Percentiles rank a stretch among this genome's conserved stretches.
Conservation (phyloP, 2,329 filamentous ascomycete genomes). For the Pseudopithomyces chartarum region DNA sequence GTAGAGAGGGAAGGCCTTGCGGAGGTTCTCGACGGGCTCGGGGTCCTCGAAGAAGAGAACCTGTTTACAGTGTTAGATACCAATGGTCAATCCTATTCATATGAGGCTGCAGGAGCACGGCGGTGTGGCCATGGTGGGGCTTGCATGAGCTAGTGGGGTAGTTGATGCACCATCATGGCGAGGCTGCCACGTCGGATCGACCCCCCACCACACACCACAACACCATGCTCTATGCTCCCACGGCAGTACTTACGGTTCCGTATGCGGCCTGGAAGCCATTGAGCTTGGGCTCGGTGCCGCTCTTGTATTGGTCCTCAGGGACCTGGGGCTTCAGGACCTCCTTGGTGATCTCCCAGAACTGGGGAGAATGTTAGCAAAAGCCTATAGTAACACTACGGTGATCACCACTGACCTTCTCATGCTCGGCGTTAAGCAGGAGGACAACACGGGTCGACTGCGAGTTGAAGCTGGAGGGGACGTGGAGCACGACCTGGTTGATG, state of each 20-base stretch:
- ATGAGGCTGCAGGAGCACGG: slow-evolving; percentile 3
- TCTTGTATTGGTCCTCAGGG: slow-evolving; percentile 64
- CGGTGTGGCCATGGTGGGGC: slow-evolving; percentile 15
- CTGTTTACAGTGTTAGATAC: slow-evolving; percentile 42
- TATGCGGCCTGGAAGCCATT: slow-evolving; percentile 71
- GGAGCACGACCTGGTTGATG: slow-evolving; percentile 62
- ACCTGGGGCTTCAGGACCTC: slow-evolving; percentile 71
- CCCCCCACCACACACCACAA: too few species aligned
- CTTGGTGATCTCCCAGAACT: slow-evolving; percentile 76
- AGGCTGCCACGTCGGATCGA: not conserved
- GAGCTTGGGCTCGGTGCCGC: slow-evolving; percentile 57
- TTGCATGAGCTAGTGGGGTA: slow-evolving; percentile 24
- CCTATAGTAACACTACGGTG: too few species aligned
- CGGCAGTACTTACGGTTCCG: slow-evolving; percentile 67
- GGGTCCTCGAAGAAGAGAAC: slow-evolving; percentile 88
- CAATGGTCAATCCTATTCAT: slow-evolving; percentile 8
- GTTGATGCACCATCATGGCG: not conserved
- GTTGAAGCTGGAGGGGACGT: slow-evolving; percentile 86
- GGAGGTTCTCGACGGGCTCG: slow-evolving; percentile 66
- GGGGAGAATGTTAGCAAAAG: too few species aligned
- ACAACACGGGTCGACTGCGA: slow-evolving; percentile 80
- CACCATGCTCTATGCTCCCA: not conserved
- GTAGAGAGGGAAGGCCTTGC: slow-evolving; percentile 73
- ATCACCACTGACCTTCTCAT: slow-evolving; percentile 61
- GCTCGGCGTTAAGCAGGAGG: slow-evolving; percentile 79